Evolutionary conservation across 2,329 filamentous ascomycete genomes (phyloP).

Genomic region (Aspergillus pseudonomiae): DNA sequence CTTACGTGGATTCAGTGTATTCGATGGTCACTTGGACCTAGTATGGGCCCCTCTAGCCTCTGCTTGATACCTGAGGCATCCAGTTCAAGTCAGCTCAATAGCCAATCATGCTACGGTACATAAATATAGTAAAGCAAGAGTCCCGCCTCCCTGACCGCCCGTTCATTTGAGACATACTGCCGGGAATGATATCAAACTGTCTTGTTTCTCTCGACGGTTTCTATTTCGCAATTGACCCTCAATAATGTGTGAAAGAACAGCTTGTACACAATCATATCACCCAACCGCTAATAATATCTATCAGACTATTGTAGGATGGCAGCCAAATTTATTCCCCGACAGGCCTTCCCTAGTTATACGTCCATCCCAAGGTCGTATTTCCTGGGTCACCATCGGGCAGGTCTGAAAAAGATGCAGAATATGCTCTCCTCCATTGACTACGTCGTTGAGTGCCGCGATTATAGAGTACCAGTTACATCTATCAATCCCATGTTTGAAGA

Average conservation of each 20-base stretch:
- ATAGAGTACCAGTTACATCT: conserved; percentile 84
- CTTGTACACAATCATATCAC: conserved; percentile 2
- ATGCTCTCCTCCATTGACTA: conserved; percentile 80
- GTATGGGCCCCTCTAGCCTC: background rate
- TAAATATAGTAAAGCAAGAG: background rate
- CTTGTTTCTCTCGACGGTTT: background rate
- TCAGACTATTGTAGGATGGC: conserved; percentile 22
- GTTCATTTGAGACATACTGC: background rate
- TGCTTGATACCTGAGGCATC: background rate
- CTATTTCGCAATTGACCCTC: background rate
- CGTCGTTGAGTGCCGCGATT: conserved; percentile 92
- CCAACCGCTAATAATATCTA: background rate
- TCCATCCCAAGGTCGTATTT: conserved; percentile 89
- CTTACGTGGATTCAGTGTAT: background rate
- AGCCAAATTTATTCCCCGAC: conserved; percentile 70
- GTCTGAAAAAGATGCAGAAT: conserved; percentile 78
- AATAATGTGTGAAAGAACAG: conserved; percentile 5
- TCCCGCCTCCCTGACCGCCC: conserved; percentile 16
- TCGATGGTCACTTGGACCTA: no score
- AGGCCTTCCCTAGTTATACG: conserved; percentile 70
- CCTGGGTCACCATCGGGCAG: conserved; percentile 86
- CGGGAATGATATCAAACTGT: background rate
- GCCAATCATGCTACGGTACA: background rate
- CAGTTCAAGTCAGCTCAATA: background rate
- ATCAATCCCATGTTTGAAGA: conserved; percentile 88